Base-by-base conservation (phyloP, 805 yeast species). In the Ogataea trehalophila region DNA sequence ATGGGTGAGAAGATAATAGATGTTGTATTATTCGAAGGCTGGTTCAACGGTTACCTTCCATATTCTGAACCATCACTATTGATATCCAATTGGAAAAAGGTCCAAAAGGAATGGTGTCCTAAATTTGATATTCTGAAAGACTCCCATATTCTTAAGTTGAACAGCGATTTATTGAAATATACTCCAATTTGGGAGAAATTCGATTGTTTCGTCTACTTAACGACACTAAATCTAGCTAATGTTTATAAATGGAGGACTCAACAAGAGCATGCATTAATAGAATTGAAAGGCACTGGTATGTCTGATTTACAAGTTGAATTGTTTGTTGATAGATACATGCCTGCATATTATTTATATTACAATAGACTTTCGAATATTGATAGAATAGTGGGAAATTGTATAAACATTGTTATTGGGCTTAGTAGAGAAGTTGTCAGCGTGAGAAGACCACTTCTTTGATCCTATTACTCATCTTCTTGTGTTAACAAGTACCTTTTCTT, bases 281-380 rank as follows among this genome's bases (percentile, higher is more conserved):
- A 47, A 16, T 44, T 51, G 9, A 71, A 65, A 22, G 96, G 96
- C 0, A 44, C 56, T 1, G 98, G 98, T 0, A 91, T 94, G 98
- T 66, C 83, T 2, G 94, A 87, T 55, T 72, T 61, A 1, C 76
- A 84, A 56, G 96, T 92, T 5, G 65, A 55, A 9, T 53, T 53
- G 17, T 94, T 94, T 70, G 83, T 92, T 11, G 80, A 84, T 50
- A 75, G 96, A 50, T 92, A 92, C 65, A 85, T 87, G 89, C 96
- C 96, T 1, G 78, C 85, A 35, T 92, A 92, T 58, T 76, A 79
- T 51, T 59, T 91, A 18, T 94, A 87, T 62, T 84, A 79, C 58
- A 49, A 53, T 39, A 43, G 53, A 11, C 45, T 64, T 14, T 37
- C 46, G 5, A 31, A 44, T 2, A 50, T 54, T 23, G 39, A 17